Percentiles rank a stretch among this genome's conserved stretches.
phyloP scores from a whole-genome alignment of 768 basidiomycete genomes.

The Pulveroboletus sp. region DNA sequence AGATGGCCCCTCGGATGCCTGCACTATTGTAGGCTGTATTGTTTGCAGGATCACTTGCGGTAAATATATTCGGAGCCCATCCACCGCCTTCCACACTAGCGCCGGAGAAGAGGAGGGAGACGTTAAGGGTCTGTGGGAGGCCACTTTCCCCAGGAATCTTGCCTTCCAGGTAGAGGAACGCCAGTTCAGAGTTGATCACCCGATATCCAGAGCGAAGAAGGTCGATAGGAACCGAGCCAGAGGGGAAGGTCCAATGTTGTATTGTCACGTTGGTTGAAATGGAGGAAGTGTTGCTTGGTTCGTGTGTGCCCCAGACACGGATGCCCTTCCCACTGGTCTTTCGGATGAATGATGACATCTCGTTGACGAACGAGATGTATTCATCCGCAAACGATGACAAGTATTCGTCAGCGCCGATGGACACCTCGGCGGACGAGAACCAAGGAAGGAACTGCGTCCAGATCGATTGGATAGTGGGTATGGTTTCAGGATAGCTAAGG shows the following conservation, averaged over 20 bases:
- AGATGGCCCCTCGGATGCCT: conserved; percentile 34
- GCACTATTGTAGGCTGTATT: conserved; percentile 30
- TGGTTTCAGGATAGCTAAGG: conserved; percentile 39
- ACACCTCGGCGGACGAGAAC: conserved; percentile 40
- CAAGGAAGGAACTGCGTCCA: conserved; percentile 43
- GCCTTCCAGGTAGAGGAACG: conserved; percentile 37
- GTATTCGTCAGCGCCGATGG: conserved; percentile 48
- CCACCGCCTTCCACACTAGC: conserved; percentile 26
- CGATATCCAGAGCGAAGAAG: conserved; percentile 34
- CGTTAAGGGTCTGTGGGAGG: conserved; percentile 33
- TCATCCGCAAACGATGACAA: conserved; percentile 35
- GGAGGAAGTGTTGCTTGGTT: conserved; percentile 34
- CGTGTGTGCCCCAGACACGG: conserved; percentile 42
- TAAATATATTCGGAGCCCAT: conserved; percentile 39
- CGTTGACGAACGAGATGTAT: conserved; percentile 43
- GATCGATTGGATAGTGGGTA: conserved; percentile 40
- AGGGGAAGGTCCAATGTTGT: conserved; percentile 43
- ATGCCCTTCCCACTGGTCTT: conserved; percentile 35
- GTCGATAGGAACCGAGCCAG: conserved; percentile 30
- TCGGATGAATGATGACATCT: conserved; percentile 38
- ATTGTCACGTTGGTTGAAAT: conserved; percentile 41
- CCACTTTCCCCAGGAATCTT: conserved; percentile 33
- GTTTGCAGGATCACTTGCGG: conserved; percentile 25
- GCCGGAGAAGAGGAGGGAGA: conserved; percentile 31
- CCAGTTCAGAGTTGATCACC: conserved; percentile 36